Percentiles rank a stretch among this genome's conserved stretches.
Conservation (phyloP, 2,329 filamentous ascomycete genomes). For the Talaromyces sp. region DNA sequence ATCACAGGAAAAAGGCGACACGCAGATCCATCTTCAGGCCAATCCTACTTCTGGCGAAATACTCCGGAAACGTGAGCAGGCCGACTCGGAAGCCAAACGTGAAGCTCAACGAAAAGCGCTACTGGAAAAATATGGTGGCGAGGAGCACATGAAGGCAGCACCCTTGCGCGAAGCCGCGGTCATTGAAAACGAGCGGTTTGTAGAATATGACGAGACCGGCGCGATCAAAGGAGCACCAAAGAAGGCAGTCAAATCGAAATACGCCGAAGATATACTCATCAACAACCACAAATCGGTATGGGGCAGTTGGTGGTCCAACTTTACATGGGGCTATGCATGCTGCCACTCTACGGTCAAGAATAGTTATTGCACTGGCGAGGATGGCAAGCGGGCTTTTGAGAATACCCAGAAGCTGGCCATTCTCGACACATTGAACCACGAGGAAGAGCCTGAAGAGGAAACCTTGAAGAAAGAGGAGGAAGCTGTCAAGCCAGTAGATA, state of each 20-base stretch:
- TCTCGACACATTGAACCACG: constrained; percentile 26
- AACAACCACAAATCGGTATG: constrained; percentile 93
- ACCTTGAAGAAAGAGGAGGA: constrained; percentile 21
- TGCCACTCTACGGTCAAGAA: constrained; percentile 94
- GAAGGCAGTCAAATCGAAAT: constrained; percentile 78
- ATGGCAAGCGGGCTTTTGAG: constrained; percentile 76
- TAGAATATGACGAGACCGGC: constrained; percentile 91
- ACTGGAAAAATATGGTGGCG: constrained; percentile 76
- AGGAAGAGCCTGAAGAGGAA: constrained; percentile 26
- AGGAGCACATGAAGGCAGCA: constrained; percentile 58
- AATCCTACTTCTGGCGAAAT: constrained; percentile 93
- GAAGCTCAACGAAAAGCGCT: constrained; percentile 66
- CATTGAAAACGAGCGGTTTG: constrained; percentile 76
- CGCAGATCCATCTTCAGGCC: constrained; percentile 85
- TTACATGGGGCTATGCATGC: constrained; percentile 93
- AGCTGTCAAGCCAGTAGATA: constrained; percentile 32
- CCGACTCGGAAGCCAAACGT: constrained; percentile 67
- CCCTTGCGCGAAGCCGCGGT: constrained; percentile 65
- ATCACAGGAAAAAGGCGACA: constrained; percentile 74
- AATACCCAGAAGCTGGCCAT: constrained; percentile 63
- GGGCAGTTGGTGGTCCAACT: constrained; percentile 96
- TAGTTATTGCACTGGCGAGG: constrained; percentile 93
- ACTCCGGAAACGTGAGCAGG: constrained; percentile 71
- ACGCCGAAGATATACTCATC: constrained; percentile 77
- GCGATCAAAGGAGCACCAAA: constrained; percentile 82